Percentiles rank a stretch among this genome's conserved stretches.
phyloP scores from a whole-genome alignment of 2,329 filamentous ascomycete species.

The Rosellinia necatrix region DNA sequence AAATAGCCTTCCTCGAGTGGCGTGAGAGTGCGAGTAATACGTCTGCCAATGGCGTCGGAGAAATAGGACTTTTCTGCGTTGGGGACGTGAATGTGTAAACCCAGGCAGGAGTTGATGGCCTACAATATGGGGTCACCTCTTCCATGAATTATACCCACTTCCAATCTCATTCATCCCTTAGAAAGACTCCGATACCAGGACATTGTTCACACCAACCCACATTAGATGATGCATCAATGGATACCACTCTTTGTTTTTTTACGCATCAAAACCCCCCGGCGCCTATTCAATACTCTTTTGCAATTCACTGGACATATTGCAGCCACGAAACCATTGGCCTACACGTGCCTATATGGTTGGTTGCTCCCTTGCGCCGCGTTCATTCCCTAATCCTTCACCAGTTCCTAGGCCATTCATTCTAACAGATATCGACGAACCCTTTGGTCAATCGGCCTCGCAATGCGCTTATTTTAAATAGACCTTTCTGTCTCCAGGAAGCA shows the following conservation, averaged over 20 bases:
- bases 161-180: conserved; percentile 15
- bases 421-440: conserved; percentile 7
- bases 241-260: conserved; percentile 36
- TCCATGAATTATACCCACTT: conserved; percentile 23
- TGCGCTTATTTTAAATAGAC: conserved; percentile 22
- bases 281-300: conserved; percentile 34
- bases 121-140: conserved; percentile 15
- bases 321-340: conserved; percentile 25
- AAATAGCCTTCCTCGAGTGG: conserved; percentile 95
- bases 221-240: conserved; percentile 31
- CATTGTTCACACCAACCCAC: conserved; percentile 12
- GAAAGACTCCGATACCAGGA: conserved; percentile 11
- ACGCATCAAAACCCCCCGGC: conserved; percentile 24
- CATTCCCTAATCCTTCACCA: not conserved
- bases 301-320: conserved; percentile 42
- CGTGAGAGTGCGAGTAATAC: conserved; percentile 67
- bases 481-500: conserved; percentile 12
- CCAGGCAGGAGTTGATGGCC: not conserved
- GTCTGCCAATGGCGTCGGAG: conserved; percentile 74
- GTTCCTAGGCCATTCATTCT: conserved; percentile 10
- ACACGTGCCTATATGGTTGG: conserved; percentile 9
- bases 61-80: conserved; percentile 86
- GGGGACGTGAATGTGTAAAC: conserved; percentile 49
- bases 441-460: conserved; percentile 9
- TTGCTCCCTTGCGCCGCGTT: conserved; percentile 10